Evolutionary conservation across 768 basidiomycete genomes (phyloP).

Genomic region (Pulveroboletus sp.): DNA sequence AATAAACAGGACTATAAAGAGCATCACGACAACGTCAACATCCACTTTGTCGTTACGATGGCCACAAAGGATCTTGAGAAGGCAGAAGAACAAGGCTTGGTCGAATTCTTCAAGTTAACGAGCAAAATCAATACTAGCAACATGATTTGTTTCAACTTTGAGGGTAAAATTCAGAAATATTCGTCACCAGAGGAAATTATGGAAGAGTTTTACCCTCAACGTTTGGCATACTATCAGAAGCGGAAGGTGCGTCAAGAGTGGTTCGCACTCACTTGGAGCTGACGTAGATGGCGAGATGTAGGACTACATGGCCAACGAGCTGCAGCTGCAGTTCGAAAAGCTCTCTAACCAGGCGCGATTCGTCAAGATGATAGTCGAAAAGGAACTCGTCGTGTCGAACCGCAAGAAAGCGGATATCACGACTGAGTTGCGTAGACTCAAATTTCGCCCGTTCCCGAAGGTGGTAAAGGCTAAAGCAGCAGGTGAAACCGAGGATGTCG

Average conservation of each 20-base stretch:
- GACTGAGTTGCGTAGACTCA: constrained; percentile 69
- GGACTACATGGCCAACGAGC: constrained; percentile 81
- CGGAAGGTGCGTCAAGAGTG: constrained; percentile 64
- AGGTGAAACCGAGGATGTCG: constrained; percentile 58
- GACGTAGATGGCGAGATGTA: constrained; percentile 26
- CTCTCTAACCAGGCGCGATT: constrained; percentile 95
- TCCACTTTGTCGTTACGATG: constrained; percentile 87
- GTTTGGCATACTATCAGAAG: constrained; percentile 90
- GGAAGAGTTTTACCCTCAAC: constrained; percentile 86
- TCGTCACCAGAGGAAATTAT: constrained; percentile 84
- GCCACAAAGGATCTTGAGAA: constrained; percentile 73
- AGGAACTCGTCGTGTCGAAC: constrained; percentile 74
- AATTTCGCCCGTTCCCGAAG: constrained; percentile 94
- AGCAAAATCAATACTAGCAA: constrained; percentile 84
- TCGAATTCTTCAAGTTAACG: constrained; percentile 89
- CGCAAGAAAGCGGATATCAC: constrained; percentile 88
- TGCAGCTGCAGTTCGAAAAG: constrained; percentile 77
- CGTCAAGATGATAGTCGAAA: constrained; percentile 91
- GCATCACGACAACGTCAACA: constrained; percentile 87
- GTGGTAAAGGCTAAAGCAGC: constrained; percentile 58
- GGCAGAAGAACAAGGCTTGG: constrained; percentile 83
- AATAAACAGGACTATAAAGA: constrained; percentile 86
- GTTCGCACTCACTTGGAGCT: neutral
- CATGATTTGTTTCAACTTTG: constrained; percentile 98
- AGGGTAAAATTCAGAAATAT: constrained; percentile 95